Evolutionary conservation across 73 alveolate species (phyloP), one percentile per base, ranked within the genome.

Genomic region (Blepharisma stoltei): DNA sequence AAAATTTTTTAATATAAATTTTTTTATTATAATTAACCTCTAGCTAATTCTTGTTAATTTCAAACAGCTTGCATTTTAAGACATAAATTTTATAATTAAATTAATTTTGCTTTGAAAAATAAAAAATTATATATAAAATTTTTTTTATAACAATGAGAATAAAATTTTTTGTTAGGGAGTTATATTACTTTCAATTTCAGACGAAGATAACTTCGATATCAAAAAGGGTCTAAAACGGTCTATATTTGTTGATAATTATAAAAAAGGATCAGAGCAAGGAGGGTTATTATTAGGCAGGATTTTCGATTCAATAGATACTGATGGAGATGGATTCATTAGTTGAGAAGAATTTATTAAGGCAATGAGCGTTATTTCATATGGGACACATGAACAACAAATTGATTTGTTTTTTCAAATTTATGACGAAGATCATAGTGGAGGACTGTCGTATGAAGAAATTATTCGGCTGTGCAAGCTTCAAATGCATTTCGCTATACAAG

Each of bases 361-460:
- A 14, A 60, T 60, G 73, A 38, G 23, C 5, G 46, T 60, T 1
- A 60, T 60, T n/a, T 60, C 18, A 8, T 14, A 60, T 60, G 73
- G 73, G 46, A 18, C 73, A 14, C 23, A 60, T 60, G 73, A 60
- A 60, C 73, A 60, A 60, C 73, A 60, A 25, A 60, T 60, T 60
- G 73, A 60, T 25, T 25, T 60, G 46, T 60, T 60, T 60, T 60
- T 60, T 60, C 37, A 14, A 18, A 38, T 60, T 60, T 60, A 60
- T 5, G 73, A 60, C 23, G 18, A 8, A 14, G 73, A 60, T 60
- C 18, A 38, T 18, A 60, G 23, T 60, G 73, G 73, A 60, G 14
- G 45, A 14, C 5, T 60, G 5, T 18, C 48, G 2, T 60, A 14
- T 60, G 73, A 60, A 25, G 73, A 60, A 60, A 60, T 60, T 60